Base-by-base conservation (phyloP, 495 filamentous ascomycete genomes). In the Aspergillus carlsbadensis region DNA sequence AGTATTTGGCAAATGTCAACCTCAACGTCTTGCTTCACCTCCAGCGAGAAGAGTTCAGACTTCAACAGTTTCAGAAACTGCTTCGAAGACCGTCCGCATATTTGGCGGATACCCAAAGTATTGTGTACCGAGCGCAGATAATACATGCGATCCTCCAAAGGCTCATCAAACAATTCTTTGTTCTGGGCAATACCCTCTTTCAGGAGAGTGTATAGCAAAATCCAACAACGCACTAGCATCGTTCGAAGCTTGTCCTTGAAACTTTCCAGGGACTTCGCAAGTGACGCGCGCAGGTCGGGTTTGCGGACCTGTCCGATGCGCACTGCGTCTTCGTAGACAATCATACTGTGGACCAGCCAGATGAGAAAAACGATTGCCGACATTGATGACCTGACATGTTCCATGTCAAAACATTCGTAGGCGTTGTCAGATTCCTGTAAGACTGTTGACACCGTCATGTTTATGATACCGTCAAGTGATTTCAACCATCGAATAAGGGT, bases 11-110 rank as follows among this genome's bases (percentile, higher is more conserved):
- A 86, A 11, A 93, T 78, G 63, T 97, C 91, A 61, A 82, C 78
- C 61, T 90, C 88, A 76, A 84, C 88, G 52, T 84, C 86, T 35
- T 88, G 83, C 37, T 84, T 81, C 29, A 82, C 77, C 47, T 84
- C 70, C 31, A 82, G 61, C 34, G 81, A 80, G 24, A 91, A 70
- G 11, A 93, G 76, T 64, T 98, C 95, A 6, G 89, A 77, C 63
- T 91, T 90, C 76, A 94, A 83, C 65, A 97, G 80, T 58, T 87
- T 90, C n/a, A 97, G 77, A 73, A 98, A 93, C 20, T 87, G 81
- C 71, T 91, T 87, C 63, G 87, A 86, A 2, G 89, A 89, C n/a
- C 85, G 76, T 62, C 89, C 90, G 79, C 93, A 98, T 69, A 87
- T 88, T 57, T 88, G 86, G 45, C 95, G 84, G 39, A 92, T 78